Conservation (phyloP, 768 basidiomycete genomes). For the Xerocomus spinulosus region DNA sequence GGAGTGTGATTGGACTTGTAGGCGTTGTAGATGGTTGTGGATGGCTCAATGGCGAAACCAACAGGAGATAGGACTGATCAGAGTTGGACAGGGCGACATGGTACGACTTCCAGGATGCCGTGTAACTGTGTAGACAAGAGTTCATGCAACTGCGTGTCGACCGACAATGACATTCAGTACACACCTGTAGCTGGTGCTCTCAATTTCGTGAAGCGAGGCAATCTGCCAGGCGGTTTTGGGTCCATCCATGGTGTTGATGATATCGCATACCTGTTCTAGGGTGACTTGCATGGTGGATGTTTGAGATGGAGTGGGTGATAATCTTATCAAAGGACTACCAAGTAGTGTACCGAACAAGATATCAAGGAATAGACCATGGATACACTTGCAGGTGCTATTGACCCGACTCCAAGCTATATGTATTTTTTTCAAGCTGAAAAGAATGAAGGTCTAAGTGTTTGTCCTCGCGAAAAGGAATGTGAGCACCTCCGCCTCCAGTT, state of each 20-base stretch:
- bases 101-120: conserved; percentile 23
- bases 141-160: neutral
- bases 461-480: neutral
- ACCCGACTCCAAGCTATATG: neutral
- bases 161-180: neutral
- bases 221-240: conserved; percentile 3
- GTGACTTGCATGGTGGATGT: conserved; percentile 17
- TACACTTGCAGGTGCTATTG: neutral
- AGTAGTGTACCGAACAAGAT: too few relatives aligned
- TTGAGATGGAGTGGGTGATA: neutral
- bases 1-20: conserved; percentile 24
- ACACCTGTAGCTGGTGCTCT: conserved; percentile 30
- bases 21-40: conserved; percentile 6
- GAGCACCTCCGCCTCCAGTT: conserved; percentile 70
- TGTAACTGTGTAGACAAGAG: conserved; percentile 21
- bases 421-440: conserved; percentile 54
- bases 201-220: conserved; percentile 21
- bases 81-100: conserved; percentile 23
- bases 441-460: neutral
- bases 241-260: conserved; percentile 26
- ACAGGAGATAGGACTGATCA: conserved; percentile 25
- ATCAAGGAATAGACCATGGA: too few relatives aligned
- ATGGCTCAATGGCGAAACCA: conserved; percentile 16
- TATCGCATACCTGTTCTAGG: conserved; percentile 27
- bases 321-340: too few relatives aligned